Evolutionary conservation across 2,329 filamentous ascomycete species (phyloP).

Genomic region (Achaetomium macrosporum): DNA sequence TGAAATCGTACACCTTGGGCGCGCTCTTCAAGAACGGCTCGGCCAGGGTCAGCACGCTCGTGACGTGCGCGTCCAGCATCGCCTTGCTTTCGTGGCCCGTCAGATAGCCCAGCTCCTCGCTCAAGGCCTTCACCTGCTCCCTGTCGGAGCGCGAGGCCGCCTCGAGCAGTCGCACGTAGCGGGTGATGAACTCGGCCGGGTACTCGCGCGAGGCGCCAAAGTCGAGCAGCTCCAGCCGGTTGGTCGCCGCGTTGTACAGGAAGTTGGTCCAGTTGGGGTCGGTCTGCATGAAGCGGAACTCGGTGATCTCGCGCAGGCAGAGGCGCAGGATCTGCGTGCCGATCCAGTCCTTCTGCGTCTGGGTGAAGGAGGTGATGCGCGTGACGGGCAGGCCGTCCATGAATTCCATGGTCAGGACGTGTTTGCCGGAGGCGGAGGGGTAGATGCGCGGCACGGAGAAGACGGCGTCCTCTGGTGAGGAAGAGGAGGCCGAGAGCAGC

Average conservation of each 20-base stretch:
- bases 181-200: constrained; percentile 69
- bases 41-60: constrained; percentile 80
- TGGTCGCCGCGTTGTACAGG: constrained; percentile 68
- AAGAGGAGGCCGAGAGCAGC: constrained; percentile 47
- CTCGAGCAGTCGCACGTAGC: constrained; percentile 73
- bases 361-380: constrained; percentile 63
- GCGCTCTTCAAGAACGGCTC: constrained; percentile 79
- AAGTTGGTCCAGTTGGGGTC: constrained; percentile 99
- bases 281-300: constrained; percentile 98
- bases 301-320: constrained; percentile 85
- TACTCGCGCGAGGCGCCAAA: constrained; percentile 91
- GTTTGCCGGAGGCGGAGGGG: constrained; percentile 70
- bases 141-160: constrained; percentile 71
- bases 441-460: constrained; percentile 79
- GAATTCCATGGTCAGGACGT: constrained; percentile 89
- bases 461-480: constrained; percentile 53
- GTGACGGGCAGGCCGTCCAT: constrained; percentile 85
- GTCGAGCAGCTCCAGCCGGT: constrained; percentile 83
- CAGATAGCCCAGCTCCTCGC: constrained; percentile 77
- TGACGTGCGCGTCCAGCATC: constrained; percentile 89
- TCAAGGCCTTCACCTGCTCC: constrained; percentile 57
- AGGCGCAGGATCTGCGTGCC: constrained; percentile 88
- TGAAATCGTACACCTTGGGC: constrained; percentile 84
- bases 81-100: constrained; percentile 79
- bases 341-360: constrained; percentile 90